Base-by-base conservation (phyloP, 169 alveolate species). In the Eimeria brunetti region DNA sequence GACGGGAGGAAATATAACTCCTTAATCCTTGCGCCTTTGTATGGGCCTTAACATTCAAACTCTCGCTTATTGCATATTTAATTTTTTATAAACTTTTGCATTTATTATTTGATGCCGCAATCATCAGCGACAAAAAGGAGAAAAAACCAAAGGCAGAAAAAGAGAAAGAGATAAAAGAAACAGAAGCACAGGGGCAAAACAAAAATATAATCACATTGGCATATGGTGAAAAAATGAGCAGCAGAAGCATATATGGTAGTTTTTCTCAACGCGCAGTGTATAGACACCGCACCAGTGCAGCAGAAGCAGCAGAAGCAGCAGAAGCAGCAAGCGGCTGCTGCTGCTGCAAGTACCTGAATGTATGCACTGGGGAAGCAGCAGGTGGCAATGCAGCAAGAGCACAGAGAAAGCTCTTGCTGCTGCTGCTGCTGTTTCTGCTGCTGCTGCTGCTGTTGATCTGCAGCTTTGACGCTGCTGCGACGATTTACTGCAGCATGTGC, bases 261-360 rank as follows among this genome's bases (percentile, higher is more conserved):
- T 60, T 0, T 22, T 18, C 30, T 2, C n/a, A n/a, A 60, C 12
- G 69, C 8, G 6, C 69, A 12, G n/a, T 22, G 30, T 60, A 60
- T 0, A 18, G 69, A 60, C 69, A 60, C 69, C 27, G 49, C 81
- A n/a, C 27, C 81, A 69, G 20, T 60, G 81, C 81, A 69, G 81
- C 49, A 69, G 30, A 41, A 69, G 49, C 81, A 69, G 44, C 81
- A n/a, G n/a, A 30, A 30, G 81, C 41, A 30, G 81, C 81, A 69
- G n/a, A 16, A 16, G 67, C 67, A 58, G 67, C 67, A 58, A 24
- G 81, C 46, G 12, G 49, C 1, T 33, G 46, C 8, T n/a, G 44
- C 49, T 69, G 49, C 22, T 69, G 49, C 81, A 14, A 1, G 46
- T 69, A 46, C 49, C 16, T 69, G 41, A 69, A 33, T 33, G 24